Percentiles rank a stretch among this genome's conserved stretches.
These are phyloP conservation scores for Fusarium dlaminii DNA, from an alignment of 2,329 filamentous ascomycete genomes.

Conservation along the genomic window DNA sequence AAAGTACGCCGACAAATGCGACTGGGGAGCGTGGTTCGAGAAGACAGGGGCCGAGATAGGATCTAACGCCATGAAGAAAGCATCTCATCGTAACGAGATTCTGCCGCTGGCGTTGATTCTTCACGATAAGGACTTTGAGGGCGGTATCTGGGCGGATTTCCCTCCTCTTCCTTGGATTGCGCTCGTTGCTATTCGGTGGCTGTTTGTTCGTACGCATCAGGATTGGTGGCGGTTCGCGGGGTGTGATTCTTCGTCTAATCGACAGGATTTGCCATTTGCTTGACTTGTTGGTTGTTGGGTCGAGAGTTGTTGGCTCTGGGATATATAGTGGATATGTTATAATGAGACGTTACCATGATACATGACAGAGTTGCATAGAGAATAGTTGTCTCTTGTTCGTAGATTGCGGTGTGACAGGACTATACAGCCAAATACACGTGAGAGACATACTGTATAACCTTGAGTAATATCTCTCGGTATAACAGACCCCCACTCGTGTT, in stretches of 20 bases:
- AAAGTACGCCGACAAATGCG: conserved; percentile 47
- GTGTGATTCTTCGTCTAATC: conserved; percentile 44
- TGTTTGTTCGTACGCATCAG: conserved; percentile 48
- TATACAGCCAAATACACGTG: not conserved
- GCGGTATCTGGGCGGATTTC: conserved; percentile 39
- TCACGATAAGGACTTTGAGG: conserved; percentile 43
- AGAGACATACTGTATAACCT: not conserved
- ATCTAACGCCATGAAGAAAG: conserved; percentile 21
- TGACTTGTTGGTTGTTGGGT: conserved; percentile 11
- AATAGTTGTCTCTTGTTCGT: not conserved
- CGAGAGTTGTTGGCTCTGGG: not conserved
- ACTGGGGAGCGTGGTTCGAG: conserved; percentile 48
- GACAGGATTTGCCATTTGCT: conserved; percentile 49
- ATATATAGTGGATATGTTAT: not conserved
- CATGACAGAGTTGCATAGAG: not conserved
- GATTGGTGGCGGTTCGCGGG: conserved; percentile 50
- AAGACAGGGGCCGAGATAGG: conserved; percentile 26
- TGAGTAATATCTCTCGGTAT: not conserved
- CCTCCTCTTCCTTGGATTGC: conserved; percentile 44
- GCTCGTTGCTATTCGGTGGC: conserved; percentile 45
- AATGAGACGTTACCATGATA: not conserved
- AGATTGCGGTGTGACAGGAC: not conserved
- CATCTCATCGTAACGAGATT: conserved; percentile 29
- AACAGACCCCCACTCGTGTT: not conserved
- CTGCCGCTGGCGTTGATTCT: conserved; percentile 40